Percentiles rank a stretch among this genome's conserved stretches.
phyloP scores from a whole-genome alignment of 306 rosid species.

The Cucurbita moschata region DNA sequence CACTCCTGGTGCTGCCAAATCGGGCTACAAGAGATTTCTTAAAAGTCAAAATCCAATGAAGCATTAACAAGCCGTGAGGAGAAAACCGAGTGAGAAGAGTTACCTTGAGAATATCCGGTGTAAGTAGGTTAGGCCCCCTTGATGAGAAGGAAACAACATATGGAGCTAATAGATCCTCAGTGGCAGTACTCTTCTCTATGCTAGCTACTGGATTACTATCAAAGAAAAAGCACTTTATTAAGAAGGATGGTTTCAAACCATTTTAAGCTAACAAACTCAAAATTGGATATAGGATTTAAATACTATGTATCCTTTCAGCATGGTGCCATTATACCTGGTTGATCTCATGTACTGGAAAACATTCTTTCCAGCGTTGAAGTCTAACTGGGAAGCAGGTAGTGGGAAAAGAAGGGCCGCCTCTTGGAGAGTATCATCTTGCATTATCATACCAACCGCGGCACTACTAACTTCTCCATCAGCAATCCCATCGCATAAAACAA shows the following conservation, averaged over 20 bases:
- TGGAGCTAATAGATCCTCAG: slow-evolving; percentile 14
- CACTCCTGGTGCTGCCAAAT: slow-evolving; percentile 22
- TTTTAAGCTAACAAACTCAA: background rate
- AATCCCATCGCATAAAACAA: slow-evolving; percentile 9
- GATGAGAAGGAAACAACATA: slow-evolving; percentile 23
- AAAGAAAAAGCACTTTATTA: background rate
- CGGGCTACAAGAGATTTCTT: slow-evolving; percentile 14
- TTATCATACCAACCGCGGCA: slow-evolving; percentile 8
- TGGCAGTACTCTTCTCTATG: slow-evolving; percentile 7
- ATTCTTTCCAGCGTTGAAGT: background rate
- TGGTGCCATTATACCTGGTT: background rate
- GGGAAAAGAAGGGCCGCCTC: slow-evolving; percentile 8
- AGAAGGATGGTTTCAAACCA: background rate
- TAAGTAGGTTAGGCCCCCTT: slow-evolving; percentile 15
- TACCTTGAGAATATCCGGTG: slow-evolving; percentile 14
- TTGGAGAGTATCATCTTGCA: background rate
- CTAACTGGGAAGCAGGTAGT: slow-evolving; percentile 2
- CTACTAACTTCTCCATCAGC: background rate
- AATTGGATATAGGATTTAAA: background rate
- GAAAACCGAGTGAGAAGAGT: background rate
- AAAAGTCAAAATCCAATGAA: background rate
- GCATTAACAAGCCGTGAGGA: background rate
- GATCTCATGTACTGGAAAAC: slow-evolving; percentile 6
- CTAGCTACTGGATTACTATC: slow-evolving; percentile 8
- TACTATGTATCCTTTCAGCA: too few relatives aligned